Conservation (phyloP, 2,329 filamentous ascomycete species). For the Akanthomyces dipterigenus region DNA sequence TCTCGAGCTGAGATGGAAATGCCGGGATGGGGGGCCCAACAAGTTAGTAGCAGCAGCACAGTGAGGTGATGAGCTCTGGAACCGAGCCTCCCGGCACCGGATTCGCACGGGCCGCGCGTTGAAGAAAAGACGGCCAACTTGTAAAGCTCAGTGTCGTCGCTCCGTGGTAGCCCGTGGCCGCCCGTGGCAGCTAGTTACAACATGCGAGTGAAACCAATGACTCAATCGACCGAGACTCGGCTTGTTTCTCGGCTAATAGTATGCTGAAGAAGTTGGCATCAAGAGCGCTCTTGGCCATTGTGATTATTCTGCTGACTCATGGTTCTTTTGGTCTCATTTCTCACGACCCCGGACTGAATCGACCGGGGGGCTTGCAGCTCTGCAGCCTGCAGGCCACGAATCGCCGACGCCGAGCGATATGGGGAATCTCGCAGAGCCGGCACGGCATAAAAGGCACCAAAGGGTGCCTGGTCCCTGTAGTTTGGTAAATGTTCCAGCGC, state of each 20-base stretch:
- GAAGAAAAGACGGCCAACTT: neutral
- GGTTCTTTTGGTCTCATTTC: no score
- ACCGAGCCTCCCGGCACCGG: neutral
- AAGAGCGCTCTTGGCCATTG: no score
- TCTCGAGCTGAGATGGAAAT: neutral
- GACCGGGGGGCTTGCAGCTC: no score
- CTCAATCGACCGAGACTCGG: no score
- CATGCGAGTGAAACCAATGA: neutral
- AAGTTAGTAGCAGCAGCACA: neutral
- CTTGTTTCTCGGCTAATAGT: no score
- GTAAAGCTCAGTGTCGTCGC: neutral
- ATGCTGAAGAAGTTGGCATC: no score
- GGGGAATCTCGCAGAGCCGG: neutral
- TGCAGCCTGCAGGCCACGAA: no score
- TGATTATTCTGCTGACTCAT: no score
- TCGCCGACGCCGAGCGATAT: no score
- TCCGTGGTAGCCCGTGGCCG: no score
- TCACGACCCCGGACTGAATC: no score
- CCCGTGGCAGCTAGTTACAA: no score
- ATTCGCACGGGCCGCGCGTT: slow-evolving; percentile 1
- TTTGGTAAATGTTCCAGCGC: neutral
- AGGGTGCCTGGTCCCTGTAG: neutral
- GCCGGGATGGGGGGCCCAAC: neutral
- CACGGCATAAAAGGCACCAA: neutral
- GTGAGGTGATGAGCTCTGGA: neutral